Base-by-base conservation (phyloP, 371 early-diverging fungal genomes). In the Nematocida sp. region DNA sequence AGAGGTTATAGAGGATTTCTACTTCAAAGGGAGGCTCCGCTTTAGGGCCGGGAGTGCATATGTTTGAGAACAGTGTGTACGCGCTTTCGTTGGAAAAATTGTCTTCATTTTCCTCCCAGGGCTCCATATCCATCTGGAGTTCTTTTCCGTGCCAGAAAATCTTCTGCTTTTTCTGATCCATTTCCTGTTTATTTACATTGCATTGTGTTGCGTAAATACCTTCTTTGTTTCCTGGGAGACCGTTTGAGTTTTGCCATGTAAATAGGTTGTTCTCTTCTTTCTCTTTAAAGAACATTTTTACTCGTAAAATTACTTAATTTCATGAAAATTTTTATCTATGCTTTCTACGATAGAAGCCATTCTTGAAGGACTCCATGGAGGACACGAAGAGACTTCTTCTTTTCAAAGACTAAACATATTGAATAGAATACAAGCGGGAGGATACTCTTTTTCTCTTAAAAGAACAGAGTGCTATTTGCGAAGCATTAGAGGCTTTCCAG, bases 1-100 rank as follows among this genome's bases (percentile, higher is more conserved):
- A 71, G 32, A 50, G 26, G 49, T 35, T 32, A 11, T 7, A 25
- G 4, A 71, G 33, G 4, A 71, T 35, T 16, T 45, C 49, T 20
- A 71, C 64, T 1, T 67, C 67, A 71, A 71, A 71, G 3, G 75
- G 75, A n/a, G 75, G 61, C 39, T 71, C 61, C 36, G 60, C 51
- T 49, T 51, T 59, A 11, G 75, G 61, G 30, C 75, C 75, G 0
- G 75, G 75, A 7, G 75, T 57, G 36, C 16, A 61, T 4, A 63
- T 45, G 40, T 39, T 39, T 26, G 39, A 4, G 4, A 23, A 11
- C 16, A 9, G 23, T 23, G 18, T 5, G 7, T 5, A 35, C 13
- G 5, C n/a, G 25, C 36, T 40, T 20, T 32, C 1, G 28, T 4
- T 50, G 39, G 5, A 18, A 0, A 18, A 3, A 1, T 57, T 5